phyloP scores from a whole-genome alignment of 306 rosid genomes.

The Cucurbita argyrosperma region DNA sequence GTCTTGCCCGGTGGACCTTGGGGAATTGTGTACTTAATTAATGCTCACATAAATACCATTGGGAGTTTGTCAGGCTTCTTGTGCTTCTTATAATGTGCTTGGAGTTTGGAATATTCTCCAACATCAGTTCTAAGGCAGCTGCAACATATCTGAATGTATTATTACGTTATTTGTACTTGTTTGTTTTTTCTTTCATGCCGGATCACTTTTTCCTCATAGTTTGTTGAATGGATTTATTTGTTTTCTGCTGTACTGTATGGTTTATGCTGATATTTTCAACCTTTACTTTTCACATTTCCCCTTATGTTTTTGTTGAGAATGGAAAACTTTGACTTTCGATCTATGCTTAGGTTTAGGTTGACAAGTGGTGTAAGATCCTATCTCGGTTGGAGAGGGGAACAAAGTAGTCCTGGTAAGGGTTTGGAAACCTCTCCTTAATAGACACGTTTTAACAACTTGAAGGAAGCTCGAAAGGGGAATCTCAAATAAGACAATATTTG shows the following conservation, averaged over 20 bases:
- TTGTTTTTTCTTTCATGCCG: neutral
- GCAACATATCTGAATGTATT: neutral
- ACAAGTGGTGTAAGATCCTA: too few relatives aligned
- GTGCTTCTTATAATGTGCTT: neutral
- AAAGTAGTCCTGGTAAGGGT: too few relatives aligned
- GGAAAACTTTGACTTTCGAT: too few relatives aligned
- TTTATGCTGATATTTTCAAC: neutral
- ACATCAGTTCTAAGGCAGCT: neutral
- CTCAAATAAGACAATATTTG: too few relatives aligned
- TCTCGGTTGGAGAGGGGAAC: too few relatives aligned
- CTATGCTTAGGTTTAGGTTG: too few relatives aligned
- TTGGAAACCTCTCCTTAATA: too few relatives aligned
- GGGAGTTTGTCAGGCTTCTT: constrained; percentile 6
- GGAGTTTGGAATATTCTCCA: constrained; percentile 6
- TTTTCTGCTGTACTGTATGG: neutral
- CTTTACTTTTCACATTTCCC: too few relatives aligned
- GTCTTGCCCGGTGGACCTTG: neutral
- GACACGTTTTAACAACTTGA: too few relatives aligned
- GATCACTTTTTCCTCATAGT: neutral
- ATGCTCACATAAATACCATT: neutral
- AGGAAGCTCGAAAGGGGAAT: too few relatives aligned
- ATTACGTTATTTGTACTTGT: neutral
- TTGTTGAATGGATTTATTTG: neutral
- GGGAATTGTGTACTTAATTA: neutral
- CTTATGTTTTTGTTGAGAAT: too few relatives aligned